phyloP scores from a whole-genome alignment of 1,139 yeast genomes.

The Pichia cactophila region DNA sequence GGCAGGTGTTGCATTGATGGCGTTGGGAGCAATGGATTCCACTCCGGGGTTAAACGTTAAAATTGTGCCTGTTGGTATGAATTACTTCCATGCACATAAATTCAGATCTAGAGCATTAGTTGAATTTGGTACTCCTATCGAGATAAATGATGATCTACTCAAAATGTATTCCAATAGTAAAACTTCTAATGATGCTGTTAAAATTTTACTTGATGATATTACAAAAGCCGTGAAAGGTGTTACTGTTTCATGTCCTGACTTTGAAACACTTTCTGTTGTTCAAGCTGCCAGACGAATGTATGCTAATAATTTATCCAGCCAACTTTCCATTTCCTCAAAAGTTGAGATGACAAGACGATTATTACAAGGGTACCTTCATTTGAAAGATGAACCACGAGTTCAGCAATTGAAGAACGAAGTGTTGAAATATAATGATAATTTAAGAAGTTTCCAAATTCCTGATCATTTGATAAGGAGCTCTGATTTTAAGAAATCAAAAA shows the following conservation, averaged over 20 bases:
- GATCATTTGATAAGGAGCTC: conserved; percentile 83
- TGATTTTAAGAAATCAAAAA: conserved; percentile 35
- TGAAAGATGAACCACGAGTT: conserved; percentile 64
- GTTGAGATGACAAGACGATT: conserved; percentile 87
- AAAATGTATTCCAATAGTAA: conserved; percentile 56
- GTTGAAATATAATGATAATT: conserved; percentile 55
- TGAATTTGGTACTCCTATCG: conserved; percentile 88
- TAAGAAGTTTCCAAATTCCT: conserved; percentile 65
- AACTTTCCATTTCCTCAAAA: conserved; percentile 71
- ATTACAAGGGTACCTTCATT: conserved; percentile 69
- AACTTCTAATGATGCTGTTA: conserved; percentile 66
- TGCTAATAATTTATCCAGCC: conserved; percentile 61
- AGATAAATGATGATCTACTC: conserved; percentile 56
- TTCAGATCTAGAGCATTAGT: conserved; percentile 91
- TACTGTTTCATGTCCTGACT: conserved; percentile 87
- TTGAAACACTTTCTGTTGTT: conserved; percentile 82
- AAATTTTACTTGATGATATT: conserved; percentile 58
- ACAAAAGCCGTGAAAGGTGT: conserved; percentile 78
- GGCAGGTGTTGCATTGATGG: conserved; percentile 98
- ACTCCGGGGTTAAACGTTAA: conserved; percentile 67
- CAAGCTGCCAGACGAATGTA: conserved; percentile 92
- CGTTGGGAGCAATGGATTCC: conserved; percentile 78
- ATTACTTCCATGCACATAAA: conserved; percentile 92
- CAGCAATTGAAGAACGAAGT: conserved; percentile 54
- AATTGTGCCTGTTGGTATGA: conserved; percentile 95